phyloP scores from a whole-genome alignment of 768 basidiomycete genomes.

The Leucosporidium scottii region DNA sequence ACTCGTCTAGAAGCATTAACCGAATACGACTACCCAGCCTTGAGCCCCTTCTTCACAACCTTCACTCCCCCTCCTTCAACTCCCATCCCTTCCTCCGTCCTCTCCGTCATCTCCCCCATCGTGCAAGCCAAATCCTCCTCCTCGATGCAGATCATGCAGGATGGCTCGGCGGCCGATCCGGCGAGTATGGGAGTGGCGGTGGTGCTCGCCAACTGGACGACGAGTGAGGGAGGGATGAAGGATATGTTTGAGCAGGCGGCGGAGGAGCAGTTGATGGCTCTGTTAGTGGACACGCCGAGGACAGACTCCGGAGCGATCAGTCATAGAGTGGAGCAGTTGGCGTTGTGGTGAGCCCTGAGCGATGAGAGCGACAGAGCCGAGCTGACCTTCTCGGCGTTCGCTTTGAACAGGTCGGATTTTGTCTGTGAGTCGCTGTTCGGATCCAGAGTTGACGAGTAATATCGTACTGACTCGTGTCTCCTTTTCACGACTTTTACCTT shows the following conservation, averaged over 20 bases:
- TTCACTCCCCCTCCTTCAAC: not conserved
- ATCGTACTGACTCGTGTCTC: not conserved
- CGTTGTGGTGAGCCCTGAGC: slow-evolving; percentile 7
- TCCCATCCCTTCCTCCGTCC: not conserved
- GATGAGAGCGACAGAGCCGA: not conserved
- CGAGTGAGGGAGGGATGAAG: not conserved
- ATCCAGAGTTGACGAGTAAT: not conserved
- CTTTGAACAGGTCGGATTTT: slow-evolving; percentile 6
- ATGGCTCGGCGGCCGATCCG: slow-evolving; percentile 22
- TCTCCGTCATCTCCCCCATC: not conserved
- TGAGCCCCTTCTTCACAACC: slow-evolving; percentile 5
- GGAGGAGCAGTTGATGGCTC: slow-evolving; percentile 53
- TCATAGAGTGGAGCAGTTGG: slow-evolving; percentile 48
- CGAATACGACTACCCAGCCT: slow-evolving; percentile 48
- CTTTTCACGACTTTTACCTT: no score
- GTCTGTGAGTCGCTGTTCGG: slow-evolving; percentile 7
- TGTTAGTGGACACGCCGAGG: slow-evolving; percentile 51
- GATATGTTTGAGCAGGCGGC: not conserved
- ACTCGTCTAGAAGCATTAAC: slow-evolving; percentile 47
- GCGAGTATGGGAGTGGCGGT: slow-evolving; percentile 10
- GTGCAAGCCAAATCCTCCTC: not conserved
- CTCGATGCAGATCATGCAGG: slow-evolving; percentile 9
- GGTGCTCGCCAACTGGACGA: slow-evolving; percentile 14
- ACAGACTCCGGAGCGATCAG: slow-evolving; percentile 72
- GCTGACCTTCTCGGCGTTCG: not conserved